phyloP scores from a whole-genome alignment of 164 flowering plant genomes.

The Platanus orientalis region DNA sequence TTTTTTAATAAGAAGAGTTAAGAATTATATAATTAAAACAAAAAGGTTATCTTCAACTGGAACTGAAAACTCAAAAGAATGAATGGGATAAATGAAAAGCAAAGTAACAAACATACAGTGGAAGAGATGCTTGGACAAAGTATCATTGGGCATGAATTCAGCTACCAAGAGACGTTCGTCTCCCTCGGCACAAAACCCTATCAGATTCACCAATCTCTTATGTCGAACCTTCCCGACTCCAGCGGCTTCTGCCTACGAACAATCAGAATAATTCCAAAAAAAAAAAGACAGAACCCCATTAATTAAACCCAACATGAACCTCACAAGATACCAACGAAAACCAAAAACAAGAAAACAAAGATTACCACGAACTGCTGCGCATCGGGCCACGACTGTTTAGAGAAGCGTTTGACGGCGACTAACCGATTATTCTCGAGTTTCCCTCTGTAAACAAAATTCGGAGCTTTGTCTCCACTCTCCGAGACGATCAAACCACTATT shows the following conservation, averaged over 20 bases:
- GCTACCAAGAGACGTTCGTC: constrained; percentile 85
- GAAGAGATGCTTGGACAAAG: constrained; percentile 85
- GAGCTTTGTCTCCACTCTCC: constrained; percentile 87
- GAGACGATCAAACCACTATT: constrained; percentile 57
- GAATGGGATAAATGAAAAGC: not conserved
- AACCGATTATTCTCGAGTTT: constrained; percentile 43
- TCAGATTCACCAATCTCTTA: constrained; percentile 69
- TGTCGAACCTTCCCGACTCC: constrained; percentile 75
- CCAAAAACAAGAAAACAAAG: not conserved
- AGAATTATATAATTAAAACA: too few relatives aligned
- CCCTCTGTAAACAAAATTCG: constrained; percentile 72
- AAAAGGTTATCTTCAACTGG: too few relatives aligned
- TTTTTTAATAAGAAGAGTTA: too few relatives aligned
- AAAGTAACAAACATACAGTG: constrained; percentile 47
- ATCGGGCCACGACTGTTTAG: constrained; percentile 78
- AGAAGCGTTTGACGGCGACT: constrained; percentile 72
- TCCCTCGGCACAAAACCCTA: constrained; percentile 85
- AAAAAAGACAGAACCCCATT: not conserved
- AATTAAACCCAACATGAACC: not conserved
- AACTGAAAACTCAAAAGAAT: not conserved
- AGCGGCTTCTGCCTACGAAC: constrained; percentile 59
- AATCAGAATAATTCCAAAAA: constrained; percentile 1
- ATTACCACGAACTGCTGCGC: constrained; percentile 61
- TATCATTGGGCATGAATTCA: constrained; percentile 83
- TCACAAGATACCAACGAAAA: not conserved